Percentiles rank a stretch among this genome's conserved stretches.
These are phyloP conservation scores for Biscogniauxia marginata DNA, from an alignment of 2,329 filamentous ascomycete genomes.

Conservation along the genomic window DNA sequence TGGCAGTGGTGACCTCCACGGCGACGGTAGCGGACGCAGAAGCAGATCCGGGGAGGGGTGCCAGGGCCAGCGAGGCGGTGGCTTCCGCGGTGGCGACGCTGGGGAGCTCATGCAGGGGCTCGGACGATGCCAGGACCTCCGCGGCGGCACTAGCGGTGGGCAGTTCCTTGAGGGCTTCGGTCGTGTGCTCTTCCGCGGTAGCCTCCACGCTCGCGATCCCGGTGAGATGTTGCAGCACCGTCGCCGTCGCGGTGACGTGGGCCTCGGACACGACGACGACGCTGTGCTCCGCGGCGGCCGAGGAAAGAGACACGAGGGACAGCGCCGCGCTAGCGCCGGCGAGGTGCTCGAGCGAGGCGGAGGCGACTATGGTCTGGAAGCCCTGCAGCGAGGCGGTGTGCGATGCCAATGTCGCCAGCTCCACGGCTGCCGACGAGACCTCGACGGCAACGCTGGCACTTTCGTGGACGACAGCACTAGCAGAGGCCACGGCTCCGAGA, in stretches of 20 bases:
- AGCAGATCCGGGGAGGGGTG: not conserved
- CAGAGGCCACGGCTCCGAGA: not conserved
- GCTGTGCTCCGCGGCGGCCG: not conserved
- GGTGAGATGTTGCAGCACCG: not conserved
- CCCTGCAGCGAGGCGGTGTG: conserved; percentile 9
- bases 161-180: not conserved
- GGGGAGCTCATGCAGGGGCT: conserved; percentile 9
- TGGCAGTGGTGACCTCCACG: too few species aligned
- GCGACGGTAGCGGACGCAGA: conserved; percentile 1
- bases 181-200: too few species aligned
- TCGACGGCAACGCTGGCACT: not conserved
- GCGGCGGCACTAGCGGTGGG: conserved; percentile 13
- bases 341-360: not conserved
- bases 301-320: too few species aligned
- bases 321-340: not conserved
- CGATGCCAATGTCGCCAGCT: conserved; percentile 6
- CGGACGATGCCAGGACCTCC: not conserved
- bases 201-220: conserved; percentile 1
- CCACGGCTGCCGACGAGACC: not conserved
- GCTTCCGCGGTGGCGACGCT: conserved; percentile 3
- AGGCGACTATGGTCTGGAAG: conserved; percentile 16
- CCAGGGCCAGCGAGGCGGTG: not conserved
- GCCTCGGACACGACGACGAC: not conserved
- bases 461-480: too few species aligned
- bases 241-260: not conserved